Evolutionary conservation across 371 early-diverging fungal genomes (phyloP).

Genomic region (Apophysomyces elegans): DNA sequence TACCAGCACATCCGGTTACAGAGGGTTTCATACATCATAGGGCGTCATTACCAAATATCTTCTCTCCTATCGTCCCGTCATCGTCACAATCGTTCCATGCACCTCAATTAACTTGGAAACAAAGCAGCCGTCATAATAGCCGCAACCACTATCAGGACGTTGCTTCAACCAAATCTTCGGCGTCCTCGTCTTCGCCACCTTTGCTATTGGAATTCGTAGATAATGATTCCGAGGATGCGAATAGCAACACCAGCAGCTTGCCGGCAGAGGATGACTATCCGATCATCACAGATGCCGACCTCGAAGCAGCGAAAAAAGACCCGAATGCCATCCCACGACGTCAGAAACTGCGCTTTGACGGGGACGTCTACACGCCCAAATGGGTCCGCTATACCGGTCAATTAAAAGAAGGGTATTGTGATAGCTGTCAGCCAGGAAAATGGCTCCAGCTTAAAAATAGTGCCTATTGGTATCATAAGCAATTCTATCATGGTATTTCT

Average conservation of each 20-base stretch:
- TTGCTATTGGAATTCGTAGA: background rate
- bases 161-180: background rate
- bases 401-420: conserved; percentile 87
- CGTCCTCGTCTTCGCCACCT: conserved; percentile 1
- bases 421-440: conserved; percentile 81
- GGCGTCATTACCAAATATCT: conserved; percentile 3
- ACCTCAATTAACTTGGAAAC: conserved; percentile 3
- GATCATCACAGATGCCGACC: conserved; percentile 34
- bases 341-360: conserved; percentile 71
- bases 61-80: background rate
- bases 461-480: conserved; percentile 92
- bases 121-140: conserved; percentile 3
- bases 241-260: background rate
- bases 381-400: conserved; percentile 87
- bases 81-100: conserved; percentile 7
- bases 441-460: conserved; percentile 94
- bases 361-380: conserved; percentile 88
- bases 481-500: conserved; percentile 84
- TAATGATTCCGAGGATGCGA: background rate
- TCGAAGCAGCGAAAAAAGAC: conserved; percentile 38
- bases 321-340: conserved; percentile 50
- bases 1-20: background rate
- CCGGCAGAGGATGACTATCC: conserved; percentile 27
- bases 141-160: background rate
- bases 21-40: background rate